Percentiles rank a stretch among this genome's conserved stretches.
Conservation (phyloP, 2,329 filamentous ascomycete genomes). For the Fusarium solani-melongenae region DNA sequence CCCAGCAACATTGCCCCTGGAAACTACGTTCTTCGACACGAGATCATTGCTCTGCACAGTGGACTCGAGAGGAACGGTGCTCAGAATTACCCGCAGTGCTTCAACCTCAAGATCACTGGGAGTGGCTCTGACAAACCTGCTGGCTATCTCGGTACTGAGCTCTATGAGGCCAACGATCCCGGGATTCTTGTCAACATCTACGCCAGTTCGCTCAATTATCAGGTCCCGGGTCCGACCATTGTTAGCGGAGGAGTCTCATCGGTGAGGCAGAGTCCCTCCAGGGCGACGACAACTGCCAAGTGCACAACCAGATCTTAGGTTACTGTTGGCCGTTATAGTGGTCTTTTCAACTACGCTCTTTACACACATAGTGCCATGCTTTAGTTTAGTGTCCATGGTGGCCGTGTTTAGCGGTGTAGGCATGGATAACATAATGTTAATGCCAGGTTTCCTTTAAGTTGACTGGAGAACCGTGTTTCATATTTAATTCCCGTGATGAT, state of each 20-base stretch:
- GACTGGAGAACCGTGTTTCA: not conserved
- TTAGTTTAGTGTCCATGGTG: no score
- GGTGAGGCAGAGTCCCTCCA: constrained; percentile 40
- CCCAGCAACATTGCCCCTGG: constrained; percentile 59
- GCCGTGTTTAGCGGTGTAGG: not conserved
- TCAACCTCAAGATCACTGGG: constrained; percentile 60
- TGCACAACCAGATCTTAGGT: constrained; percentile 34
- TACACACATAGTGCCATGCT: no score
- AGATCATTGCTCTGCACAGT: constrained; percentile 65
- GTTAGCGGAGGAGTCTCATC: constrained; percentile 41
- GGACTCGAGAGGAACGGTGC: constrained; percentile 55
- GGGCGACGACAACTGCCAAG: constrained; percentile 38
- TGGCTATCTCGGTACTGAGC: constrained; percentile 49
- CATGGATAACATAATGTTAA: not conserved
- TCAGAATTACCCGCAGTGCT: constrained; percentile 65
- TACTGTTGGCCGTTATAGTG: not conserved
- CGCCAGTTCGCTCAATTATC: constrained; percentile 40
- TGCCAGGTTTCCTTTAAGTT: not conserved
- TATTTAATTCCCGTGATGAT: not conserved
- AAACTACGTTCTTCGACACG: constrained; percentile 66
- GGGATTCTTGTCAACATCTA: constrained; percentile 52
- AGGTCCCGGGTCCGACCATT: constrained; percentile 48
- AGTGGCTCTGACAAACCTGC: constrained; percentile 48
- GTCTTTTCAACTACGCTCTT: not conserved
- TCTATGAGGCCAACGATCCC: constrained; percentile 51